Conservation (phyloP, 192 early-diverging fungal genomes). For the Backusella tarrabulga region DNA sequence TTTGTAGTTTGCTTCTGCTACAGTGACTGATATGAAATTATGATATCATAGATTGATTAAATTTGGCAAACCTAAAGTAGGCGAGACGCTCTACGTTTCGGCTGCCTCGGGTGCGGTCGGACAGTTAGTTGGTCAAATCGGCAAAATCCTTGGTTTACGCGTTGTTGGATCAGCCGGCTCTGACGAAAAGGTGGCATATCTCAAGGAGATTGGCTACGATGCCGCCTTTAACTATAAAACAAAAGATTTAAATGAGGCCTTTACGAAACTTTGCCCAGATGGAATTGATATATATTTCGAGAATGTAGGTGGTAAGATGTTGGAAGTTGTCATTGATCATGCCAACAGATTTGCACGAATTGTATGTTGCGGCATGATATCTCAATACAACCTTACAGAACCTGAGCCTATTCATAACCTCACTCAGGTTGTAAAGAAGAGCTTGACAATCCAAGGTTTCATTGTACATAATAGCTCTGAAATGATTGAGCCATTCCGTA, state of each 20-base stretch:
- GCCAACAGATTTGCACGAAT: conserved; percentile 70
- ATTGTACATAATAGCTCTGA: conserved; percentile 52
- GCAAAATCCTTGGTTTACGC: conserved; percentile 68
- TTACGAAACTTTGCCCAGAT: conserved; percentile 64
- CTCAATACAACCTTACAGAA: conserved; percentile 58
- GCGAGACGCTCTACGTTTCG: conserved; percentile 82
- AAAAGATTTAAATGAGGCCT: conserved; percentile 43
- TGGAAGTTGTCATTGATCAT: conserved; percentile 66
- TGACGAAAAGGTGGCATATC: conserved; percentile 78
- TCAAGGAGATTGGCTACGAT: conserved; percentile 72
- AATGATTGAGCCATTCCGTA: conserved; percentile 50
- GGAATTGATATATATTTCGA: conserved; percentile 92
- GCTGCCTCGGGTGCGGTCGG: conserved; percentile 77
- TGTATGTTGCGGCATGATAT: conserved; percentile 73
- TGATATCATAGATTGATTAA: conserved; percentile 44
- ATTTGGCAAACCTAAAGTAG: conserved; percentile 70
- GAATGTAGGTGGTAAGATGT: conserved; percentile 77
- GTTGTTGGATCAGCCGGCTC: conserved; percentile 85
- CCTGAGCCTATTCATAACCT: conserved; percentile 58
- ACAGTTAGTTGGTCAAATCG: conserved; percentile 75
- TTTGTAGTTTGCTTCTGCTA: not conserved
- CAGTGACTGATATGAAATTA: not conserved
- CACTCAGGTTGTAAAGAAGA: conserved; percentile 50
- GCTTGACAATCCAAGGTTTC: conserved; percentile 65
- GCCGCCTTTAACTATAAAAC: conserved; percentile 95